Percentiles rank a stretch among this genome's conserved stretches.
These are phyloP conservation scores for Microcera coccophila DNA, from an alignment of 2,329 filamentous ascomycete genomes.

Conservation along the genomic window DNA sequence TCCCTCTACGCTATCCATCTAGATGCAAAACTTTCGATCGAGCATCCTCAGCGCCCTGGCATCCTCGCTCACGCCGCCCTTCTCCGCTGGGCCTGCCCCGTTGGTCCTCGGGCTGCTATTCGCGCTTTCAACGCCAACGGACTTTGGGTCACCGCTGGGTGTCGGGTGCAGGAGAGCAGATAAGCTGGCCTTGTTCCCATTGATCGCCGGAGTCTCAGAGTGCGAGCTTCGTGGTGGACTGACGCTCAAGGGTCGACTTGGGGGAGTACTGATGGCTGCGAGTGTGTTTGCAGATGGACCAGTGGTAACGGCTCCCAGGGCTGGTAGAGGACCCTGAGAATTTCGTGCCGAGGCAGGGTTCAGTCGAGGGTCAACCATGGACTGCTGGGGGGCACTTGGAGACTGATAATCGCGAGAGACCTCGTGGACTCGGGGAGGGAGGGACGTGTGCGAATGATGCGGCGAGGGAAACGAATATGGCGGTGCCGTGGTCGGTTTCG, in stretches of 20 bases:
- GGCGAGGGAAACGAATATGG: constrained; percentile 31
- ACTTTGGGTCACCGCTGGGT: constrained; percentile 44
- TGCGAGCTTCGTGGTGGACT: constrained; percentile 46
- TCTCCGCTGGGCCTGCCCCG: constrained; percentile 16
- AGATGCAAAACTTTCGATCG: constrained; percentile 53
- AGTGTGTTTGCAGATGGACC: constrained; percentile 26
- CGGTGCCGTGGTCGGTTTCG: constrained; percentile 27
- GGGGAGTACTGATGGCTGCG: constrained; percentile 39
- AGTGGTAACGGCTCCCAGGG: constrained; percentile 34
- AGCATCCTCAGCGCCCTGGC: constrained; percentile 62
- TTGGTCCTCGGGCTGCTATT: constrained; percentile 37
- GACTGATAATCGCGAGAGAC: constrained; percentile 45
- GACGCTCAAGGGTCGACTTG: constrained; percentile 44
- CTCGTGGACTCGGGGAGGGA: constrained; percentile 35
- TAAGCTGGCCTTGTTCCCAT: constrained; percentile 42
- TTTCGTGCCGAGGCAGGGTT: constrained; percentile 33
- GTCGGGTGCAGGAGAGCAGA: constrained; percentile 51
- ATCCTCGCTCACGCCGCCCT: constrained; percentile 55
- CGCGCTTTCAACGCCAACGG: constrained; percentile 39
- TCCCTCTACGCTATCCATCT: background rate
- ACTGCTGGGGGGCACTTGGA: constrained; percentile 42
- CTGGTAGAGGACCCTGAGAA: constrained; percentile 43
- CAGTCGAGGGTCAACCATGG: constrained; percentile 38
- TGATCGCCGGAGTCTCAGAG: constrained; percentile 27
- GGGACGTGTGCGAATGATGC: constrained; percentile 31